Conservation (phyloP, 2,329 filamentous ascomycete genomes). For the Phialophora expanda region DNA sequence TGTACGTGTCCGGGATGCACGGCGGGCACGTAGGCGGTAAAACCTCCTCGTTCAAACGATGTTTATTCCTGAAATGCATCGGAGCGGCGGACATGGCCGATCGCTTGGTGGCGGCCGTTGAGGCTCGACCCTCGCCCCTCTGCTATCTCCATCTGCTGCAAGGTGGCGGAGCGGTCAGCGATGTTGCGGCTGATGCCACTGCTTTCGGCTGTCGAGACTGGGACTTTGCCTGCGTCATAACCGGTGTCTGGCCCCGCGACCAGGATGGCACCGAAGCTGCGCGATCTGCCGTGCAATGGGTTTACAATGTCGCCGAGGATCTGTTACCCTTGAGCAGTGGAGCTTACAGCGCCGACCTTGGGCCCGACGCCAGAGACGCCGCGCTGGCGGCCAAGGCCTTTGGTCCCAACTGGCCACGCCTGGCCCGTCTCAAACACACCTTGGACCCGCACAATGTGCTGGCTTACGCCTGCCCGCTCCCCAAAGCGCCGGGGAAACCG, state of each 20-base stretch:
- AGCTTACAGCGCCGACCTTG: conserved; percentile 66
- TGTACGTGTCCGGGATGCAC: conserved; percentile 67
- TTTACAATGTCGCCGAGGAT: conserved; percentile 57
- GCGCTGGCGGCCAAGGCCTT: conserved; percentile 61
- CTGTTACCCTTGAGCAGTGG: conserved; percentile 60
- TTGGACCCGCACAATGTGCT: conserved; percentile 60
- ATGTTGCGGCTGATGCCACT: conserved; percentile 54
- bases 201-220: conserved; percentile 69
- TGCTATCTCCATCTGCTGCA: conserved; percentile 70
- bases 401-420: conserved; percentile 58
- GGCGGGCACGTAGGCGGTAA: conserved; percentile 63
- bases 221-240: conserved; percentile 68
- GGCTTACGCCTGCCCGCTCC: conserved; percentile 62
- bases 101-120: conserved; percentile 54
- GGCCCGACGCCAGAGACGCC: conserved; percentile 64
- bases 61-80: conserved; percentile 63
- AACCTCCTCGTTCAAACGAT: conserved; percentile 69
- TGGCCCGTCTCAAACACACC: conserved; percentile 58
- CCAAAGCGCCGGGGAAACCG: conserved; percentile 44
- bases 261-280: conserved; percentile 55
- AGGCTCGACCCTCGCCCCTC: conserved; percentile 56
- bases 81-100: conserved; percentile 44
- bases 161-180: conserved; percentile 59
- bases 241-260: conserved; percentile 64
- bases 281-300: conserved; percentile 56